Conservation (phyloP, 2,329 filamentous ascomycete species). For the Venturiaceae sp. region DNA sequence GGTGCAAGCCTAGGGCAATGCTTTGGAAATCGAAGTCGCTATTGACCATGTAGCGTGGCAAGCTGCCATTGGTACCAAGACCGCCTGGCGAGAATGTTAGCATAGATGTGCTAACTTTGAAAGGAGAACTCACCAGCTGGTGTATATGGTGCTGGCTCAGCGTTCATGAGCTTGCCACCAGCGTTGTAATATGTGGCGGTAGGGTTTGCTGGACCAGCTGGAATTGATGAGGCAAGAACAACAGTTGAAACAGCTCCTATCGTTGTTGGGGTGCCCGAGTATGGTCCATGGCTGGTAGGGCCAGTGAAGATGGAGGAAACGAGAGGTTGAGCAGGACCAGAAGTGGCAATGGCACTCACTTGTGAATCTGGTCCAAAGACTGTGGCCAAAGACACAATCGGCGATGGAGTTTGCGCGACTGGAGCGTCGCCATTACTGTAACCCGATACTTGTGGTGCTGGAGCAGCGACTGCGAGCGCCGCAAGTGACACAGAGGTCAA, state of each 20-base stretch:
- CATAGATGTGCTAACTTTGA: too few relatives aligned
- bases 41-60: conserved; percentile 65
- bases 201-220: conserved; percentile 46
- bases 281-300: conserved; percentile 60
- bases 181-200: conserved; percentile 61
- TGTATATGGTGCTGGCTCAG: conserved; percentile 60
- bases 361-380: conserved; percentile 34
- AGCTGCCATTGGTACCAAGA: conserved; percentile 65
- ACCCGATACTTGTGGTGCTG: conserved; percentile 31
- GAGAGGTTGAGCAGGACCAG: conserved; percentile 30
- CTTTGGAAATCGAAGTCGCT: conserved; percentile 81
- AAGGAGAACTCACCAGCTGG: conserved; percentile 40
- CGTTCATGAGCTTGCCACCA: conserved; percentile 57
- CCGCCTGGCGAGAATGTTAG: conserved; percentile 38
- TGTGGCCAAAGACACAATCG: conserved; percentile 25
- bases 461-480: conserved; percentile 20
- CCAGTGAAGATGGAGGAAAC: conserved; percentile 43
- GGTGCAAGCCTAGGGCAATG: conserved; percentile 63
- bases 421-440: conserved; percentile 36
- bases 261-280: conserved; percentile 54
- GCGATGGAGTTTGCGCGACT: conserved; percentile 24
- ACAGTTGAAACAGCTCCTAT: conserved; percentile 54
- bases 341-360: conserved; percentile 26
- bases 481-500: conserved; percentile 15
- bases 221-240: conserved; percentile 44